Percentiles rank a stretch among this genome's conserved stretches.
These are phyloP conservation scores for Oehlia diaphana DNA, from an alignment of 192 early-diverging fungal genomes.

Conservation along the genomic window DNA sequence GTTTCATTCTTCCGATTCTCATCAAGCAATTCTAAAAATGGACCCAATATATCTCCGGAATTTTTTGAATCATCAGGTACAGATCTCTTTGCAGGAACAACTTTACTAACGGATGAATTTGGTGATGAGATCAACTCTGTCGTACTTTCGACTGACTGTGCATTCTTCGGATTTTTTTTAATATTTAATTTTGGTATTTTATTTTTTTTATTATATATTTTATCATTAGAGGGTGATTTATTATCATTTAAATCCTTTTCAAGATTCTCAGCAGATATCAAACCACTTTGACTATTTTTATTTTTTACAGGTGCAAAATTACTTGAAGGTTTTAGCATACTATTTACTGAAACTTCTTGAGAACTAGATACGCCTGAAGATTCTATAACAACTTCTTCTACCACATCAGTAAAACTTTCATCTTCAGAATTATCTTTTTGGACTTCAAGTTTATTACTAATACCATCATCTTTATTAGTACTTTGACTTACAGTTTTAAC, in stretches of 20 bases:
- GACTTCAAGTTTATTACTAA: too few species aligned
- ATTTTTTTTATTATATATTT: neutral
- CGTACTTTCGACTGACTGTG: neutral
- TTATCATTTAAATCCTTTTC: neutral
- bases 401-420: neutral
- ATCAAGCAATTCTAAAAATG: constrained; percentile 20
- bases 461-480: too few species aligned
- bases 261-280: too few species aligned
- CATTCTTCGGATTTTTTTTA: neutral
- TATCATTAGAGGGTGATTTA: neutral
- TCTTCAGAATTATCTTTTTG: neutral
- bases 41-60: constrained; percentile 9
- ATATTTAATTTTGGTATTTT: neutral
- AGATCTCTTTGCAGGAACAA: neutral
- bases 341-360: neutral
- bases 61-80: neutral
- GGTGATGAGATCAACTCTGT: neutral
- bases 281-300: too few species aligned
- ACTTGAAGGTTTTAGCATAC: too few species aligned
- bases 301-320: too few species aligned
- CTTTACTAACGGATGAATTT: neutral
- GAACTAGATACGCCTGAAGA: neutral
- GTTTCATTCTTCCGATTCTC: neutral
- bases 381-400: neutral
- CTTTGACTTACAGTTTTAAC: too few species aligned